Conservation (phyloP, 2,329 filamentous ascomycete species). For the Teratosphaeria epicoccoides region DNA sequence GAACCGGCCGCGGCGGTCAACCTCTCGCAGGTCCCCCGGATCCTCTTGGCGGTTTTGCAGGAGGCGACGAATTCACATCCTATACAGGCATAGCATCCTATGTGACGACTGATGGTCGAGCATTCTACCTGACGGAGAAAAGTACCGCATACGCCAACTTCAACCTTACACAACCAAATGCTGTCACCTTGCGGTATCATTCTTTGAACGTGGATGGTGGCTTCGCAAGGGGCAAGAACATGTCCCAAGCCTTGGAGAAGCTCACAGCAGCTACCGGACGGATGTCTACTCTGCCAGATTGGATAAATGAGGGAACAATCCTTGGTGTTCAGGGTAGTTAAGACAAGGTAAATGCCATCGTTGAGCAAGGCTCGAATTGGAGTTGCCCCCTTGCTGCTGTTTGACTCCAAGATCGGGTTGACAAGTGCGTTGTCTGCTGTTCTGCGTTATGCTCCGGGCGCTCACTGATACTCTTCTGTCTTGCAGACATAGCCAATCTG, state of each 20-base stretch:
- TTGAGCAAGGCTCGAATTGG: conserved; percentile 22
- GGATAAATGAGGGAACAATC: conserved; percentile 25
- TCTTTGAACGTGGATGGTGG: conserved; percentile 16
- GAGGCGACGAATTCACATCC: conserved; percentile 25
- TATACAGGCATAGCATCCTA: conserved; percentile 27
- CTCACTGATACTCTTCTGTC: background rate
- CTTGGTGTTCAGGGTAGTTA: conserved; percentile 30
- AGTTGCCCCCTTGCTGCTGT: conserved; percentile 26
- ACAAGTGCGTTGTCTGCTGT: conserved; percentile 12
- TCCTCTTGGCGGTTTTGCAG: conserved; percentile 16
- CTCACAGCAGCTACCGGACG: conserved; percentile 27
- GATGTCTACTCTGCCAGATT: conserved; percentile 25
- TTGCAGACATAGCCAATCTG: conserved; percentile 20
- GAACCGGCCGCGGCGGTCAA: conserved; percentile 21
- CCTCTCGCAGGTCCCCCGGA: conserved; percentile 18
- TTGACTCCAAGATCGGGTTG: conserved; percentile 30
- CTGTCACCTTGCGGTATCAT: conserved; percentile 16
- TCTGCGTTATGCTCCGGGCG: background rate
- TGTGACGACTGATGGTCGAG: conserved; percentile 22
- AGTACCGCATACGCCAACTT: conserved; percentile 26
- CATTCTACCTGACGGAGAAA: conserved; percentile 24
- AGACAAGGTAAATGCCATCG: conserved; percentile 26
- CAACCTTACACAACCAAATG: conserved; percentile 19
- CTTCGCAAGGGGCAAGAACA: conserved; percentile 12
- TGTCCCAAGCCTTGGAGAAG: conserved; percentile 26